Evolutionary conservation across 768 basidiomycete species (phyloP).

Genomic region (Russula griseocarnosa): DNA sequence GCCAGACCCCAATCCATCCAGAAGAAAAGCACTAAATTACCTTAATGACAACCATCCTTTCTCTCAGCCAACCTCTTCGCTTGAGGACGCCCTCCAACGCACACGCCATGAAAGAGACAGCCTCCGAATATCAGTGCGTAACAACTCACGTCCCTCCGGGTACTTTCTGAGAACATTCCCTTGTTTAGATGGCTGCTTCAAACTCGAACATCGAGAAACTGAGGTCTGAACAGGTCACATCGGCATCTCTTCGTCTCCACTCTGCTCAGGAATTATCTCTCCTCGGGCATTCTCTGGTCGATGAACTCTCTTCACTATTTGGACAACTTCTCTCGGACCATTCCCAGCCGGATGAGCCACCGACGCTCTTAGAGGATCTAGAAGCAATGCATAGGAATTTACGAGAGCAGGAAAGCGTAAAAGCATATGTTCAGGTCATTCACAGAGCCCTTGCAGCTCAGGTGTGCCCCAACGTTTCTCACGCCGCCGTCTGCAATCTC

Average conservation of each 20-base stretch:
- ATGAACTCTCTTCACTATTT: constrained; percentile 69
- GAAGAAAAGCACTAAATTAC: constrained; percentile 37
- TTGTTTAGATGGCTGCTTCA: constrained; percentile 59
- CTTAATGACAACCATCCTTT: constrained; percentile 49
- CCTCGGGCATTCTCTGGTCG: constrained; percentile 70
- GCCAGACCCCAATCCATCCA: constrained; percentile 39
- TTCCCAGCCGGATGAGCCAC: constrained; percentile 43
- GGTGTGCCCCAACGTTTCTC: constrained; percentile 43
- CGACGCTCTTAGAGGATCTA: constrained; percentile 77
- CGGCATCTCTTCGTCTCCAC: constrained; percentile 48
- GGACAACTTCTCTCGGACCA: constrained; percentile 58
- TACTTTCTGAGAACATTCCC: constrained; percentile 38
- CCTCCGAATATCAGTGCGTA: constrained; percentile 34
- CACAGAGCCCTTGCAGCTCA: constrained; percentile 65
- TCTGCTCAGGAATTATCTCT: constrained; percentile 71
- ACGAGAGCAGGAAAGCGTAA: constrained; percentile 71
- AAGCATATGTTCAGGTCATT: constrained; percentile 70
- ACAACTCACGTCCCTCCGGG: constrained; percentile 8
- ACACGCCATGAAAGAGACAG: constrained; percentile 36
- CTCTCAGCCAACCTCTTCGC: constrained; percentile 35
- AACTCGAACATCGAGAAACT: constrained; percentile 45
- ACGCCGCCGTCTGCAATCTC: neutral
- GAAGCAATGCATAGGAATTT: constrained; percentile 74
- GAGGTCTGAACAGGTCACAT: constrained; percentile 46
- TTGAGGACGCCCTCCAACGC: constrained; percentile 48